phyloP scores from a whole-genome alignment of 2,329 filamentous ascomycete genomes.

The Rhynchosporium graminicola region DNA sequence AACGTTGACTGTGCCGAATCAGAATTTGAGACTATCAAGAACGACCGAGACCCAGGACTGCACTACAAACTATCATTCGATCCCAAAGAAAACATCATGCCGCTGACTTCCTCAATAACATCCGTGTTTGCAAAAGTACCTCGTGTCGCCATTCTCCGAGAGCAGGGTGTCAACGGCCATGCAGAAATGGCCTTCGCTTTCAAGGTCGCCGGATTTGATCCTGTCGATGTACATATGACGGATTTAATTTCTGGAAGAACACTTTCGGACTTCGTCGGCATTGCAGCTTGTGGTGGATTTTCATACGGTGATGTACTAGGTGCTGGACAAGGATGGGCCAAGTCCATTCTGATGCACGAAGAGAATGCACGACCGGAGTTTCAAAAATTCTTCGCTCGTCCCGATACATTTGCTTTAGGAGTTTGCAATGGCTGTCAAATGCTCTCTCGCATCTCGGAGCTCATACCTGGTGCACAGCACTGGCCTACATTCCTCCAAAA shows the following conservation, averaged over 20 bases:
- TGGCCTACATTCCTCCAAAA: constrained; percentile 92
- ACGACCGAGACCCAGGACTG: constrained; percentile 78
- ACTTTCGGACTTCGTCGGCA: constrained; percentile 78
- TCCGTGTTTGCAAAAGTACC: constrained; percentile 60
- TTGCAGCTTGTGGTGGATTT: constrained; percentile 96
- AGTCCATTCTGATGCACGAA: constrained; percentile 83
- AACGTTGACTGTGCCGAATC: constrained; percentile 84
- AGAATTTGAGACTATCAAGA: constrained; percentile 74
- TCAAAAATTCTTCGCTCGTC: constrained; percentile 78
- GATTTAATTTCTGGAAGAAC: constrained; percentile 81
- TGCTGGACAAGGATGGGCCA: constrained; percentile 95
- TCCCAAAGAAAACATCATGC: constrained; percentile 71
- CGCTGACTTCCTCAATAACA: constrained; percentile 55
- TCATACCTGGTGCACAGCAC: constrained; percentile 79
- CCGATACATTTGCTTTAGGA: constrained; percentile 88
- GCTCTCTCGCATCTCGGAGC: constrained; percentile 75
- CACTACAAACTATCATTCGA: constrained; percentile 81
- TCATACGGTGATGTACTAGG: constrained; percentile 87
- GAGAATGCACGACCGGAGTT: constrained; percentile 75
- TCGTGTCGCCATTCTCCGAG: constrained; percentile 86
- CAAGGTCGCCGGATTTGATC: constrained; percentile 84
- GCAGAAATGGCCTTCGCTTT: constrained; percentile 99
- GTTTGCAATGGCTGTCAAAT: constrained; percentile 99
- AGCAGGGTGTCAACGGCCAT: constrained; percentile 93
- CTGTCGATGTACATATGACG: constrained; percentile 95